Percentiles rank a stretch among this genome's conserved stretches.
phyloP scores from a whole-genome alignment of 371 early-diverging fungal species.

The Syncephalastrum sp. region DNA sequence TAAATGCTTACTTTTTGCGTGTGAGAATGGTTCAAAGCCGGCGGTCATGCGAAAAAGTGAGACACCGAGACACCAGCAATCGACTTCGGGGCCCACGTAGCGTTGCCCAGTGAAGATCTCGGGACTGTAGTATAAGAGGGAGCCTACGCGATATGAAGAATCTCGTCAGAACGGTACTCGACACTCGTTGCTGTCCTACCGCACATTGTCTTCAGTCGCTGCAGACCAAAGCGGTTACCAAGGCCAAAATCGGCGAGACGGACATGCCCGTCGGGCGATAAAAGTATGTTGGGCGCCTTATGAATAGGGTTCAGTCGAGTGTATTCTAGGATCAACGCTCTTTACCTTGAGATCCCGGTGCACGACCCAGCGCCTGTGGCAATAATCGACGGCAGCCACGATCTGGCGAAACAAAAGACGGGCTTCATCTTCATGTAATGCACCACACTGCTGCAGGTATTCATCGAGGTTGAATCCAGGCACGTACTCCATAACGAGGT shows the following conservation, averaged over 20 bases:
- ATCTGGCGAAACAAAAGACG: slow-evolving; percentile 71
- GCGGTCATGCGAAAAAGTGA: slow-evolving; percentile 86
- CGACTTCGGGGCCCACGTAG: slow-evolving; percentile 64
- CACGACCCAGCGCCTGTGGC: slow-evolving; percentile 69
- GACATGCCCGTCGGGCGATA: slow-evolving; percentile 43
- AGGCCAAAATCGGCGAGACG: slow-evolving; percentile 83
- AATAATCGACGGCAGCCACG: slow-evolving; percentile 65
- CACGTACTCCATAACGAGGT: slow-evolving; percentile 66
- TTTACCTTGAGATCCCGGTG: slow-evolving; percentile 78
- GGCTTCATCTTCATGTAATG: slow-evolving; percentile 57
- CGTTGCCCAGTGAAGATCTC: slow-evolving; percentile 59
- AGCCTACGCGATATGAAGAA: slow-evolving; percentile 29
- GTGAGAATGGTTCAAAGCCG: slow-evolving; percentile 84
- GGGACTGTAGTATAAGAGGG: slow-evolving; percentile 49
- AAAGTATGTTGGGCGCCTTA: slow-evolving; percentile 54
- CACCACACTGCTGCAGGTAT: slow-evolving; percentile 48
- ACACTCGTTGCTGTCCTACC: slow-evolving; percentile 32
- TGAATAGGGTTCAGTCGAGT: not conserved
- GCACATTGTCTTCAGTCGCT: slow-evolving; percentile 73
- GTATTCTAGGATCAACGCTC: slow-evolving; percentile 4
- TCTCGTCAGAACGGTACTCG: not conserved
- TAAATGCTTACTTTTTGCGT: slow-evolving; percentile 36
- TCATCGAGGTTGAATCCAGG: slow-evolving; percentile 55
- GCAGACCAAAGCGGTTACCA: slow-evolving; percentile 65
- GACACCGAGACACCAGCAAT: slow-evolving; percentile 81